A percentile compares a stretch with the other conserved stretches of the same genome.
phyloP scores from a whole-genome alignment of 768 basidiomycete species.

The Tulasnella sp. region DNA sequence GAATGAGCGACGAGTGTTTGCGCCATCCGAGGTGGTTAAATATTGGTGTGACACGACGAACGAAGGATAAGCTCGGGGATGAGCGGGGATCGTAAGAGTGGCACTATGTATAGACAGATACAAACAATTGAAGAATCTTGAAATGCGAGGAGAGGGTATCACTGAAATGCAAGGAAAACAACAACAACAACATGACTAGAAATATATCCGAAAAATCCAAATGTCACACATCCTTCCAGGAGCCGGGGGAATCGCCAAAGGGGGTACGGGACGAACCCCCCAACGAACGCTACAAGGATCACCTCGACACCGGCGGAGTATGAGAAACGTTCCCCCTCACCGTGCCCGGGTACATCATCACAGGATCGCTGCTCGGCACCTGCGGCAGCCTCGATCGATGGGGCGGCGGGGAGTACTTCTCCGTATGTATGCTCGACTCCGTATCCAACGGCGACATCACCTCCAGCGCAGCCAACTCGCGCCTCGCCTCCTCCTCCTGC shows the following conservation, averaged over 20 bases:
- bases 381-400: conserved; percentile 19
- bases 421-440: background rate
- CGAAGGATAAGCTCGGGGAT: background rate
- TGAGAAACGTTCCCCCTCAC: background rate
- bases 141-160: background rate
- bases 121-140: background rate
- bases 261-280: no score
- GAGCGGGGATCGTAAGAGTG: conserved; percentile 5
- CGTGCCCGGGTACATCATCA: conserved; percentile 14
- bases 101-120: background rate
- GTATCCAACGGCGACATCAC: background rate
- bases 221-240: background rate
- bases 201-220: background rate
- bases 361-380: conserved; percentile 15
- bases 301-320: background rate
- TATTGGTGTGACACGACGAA: background rate
- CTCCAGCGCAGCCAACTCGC: background rate
- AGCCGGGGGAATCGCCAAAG: background rate
- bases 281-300: no score
- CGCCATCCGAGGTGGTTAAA: background rate
- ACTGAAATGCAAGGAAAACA: background rate
- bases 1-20: background rate
- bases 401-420: conserved; percentile 13
- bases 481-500: conserved; percentile 3
- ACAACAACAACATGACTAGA: background rate